phyloP scores from a whole-genome alignment of 306 rosid genomes.

The Inga laurina region DNA sequence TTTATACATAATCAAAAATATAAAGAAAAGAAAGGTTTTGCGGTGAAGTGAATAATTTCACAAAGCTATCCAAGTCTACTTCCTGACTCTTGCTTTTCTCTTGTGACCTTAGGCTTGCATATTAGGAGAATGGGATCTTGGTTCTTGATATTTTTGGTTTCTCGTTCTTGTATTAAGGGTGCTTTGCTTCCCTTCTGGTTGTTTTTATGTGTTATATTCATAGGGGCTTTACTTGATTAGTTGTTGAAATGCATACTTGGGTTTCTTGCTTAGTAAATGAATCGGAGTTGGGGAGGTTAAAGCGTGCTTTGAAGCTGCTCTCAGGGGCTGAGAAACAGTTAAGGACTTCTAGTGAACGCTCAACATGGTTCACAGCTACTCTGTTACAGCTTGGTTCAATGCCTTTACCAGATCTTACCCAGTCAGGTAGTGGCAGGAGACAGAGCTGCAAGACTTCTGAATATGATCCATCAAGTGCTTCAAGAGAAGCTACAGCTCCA shows the following conservation, averaged over 20 bases:
- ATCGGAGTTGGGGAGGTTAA: constrained; percentile 83
- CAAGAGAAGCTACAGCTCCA: constrained; percentile 61
- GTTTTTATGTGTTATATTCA: not conserved
- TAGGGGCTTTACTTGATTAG: constrained; percentile 19
- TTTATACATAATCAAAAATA: not conserved
- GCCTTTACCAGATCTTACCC: constrained; percentile 77
- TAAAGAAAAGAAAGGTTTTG: not conserved
- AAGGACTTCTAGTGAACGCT: constrained; percentile 89
- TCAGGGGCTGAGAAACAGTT: constrained; percentile 95
- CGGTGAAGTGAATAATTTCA: constrained; percentile 23
- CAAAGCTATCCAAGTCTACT: constrained; percentile 17
- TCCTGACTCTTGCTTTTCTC: constrained; percentile 13
- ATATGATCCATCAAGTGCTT: constrained; percentile 80
- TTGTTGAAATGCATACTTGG: constrained; percentile 37
- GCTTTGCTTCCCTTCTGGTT: not conserved
- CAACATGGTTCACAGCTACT: constrained; percentile 97
- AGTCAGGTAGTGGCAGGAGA: constrained; percentile 81
- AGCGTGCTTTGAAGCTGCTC: constrained; percentile 95
- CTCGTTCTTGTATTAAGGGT: not conserved
- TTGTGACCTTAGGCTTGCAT: constrained; percentile 22
- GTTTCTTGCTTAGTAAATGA: constrained; percentile 69
- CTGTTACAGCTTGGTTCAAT: constrained; percentile 90
- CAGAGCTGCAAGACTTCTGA: constrained; percentile 82
- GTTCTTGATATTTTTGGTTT: constrained; percentile 20
- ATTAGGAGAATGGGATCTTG: constrained; percentile 21